Conservation (phyloP, 2,329 filamentous ascomycete genomes). For the Davidsoniella eucalypti region DNA sequence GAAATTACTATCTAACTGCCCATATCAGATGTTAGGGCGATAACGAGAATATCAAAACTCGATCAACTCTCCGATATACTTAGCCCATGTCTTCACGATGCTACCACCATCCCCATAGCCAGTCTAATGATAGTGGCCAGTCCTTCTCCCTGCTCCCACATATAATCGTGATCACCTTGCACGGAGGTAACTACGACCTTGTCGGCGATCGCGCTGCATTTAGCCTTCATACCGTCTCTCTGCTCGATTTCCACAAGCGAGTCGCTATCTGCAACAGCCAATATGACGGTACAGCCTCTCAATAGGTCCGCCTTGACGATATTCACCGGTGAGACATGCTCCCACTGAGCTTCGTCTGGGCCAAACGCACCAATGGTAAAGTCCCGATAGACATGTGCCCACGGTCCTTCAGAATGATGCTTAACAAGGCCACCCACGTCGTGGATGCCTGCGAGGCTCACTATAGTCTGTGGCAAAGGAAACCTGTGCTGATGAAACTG, state of each 20-base stretch:
- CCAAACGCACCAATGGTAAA: constrained; percentile 33
- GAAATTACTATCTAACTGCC: too few species aligned
- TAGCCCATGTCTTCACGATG: too few species aligned
- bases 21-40: too few species aligned
- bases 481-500: constrained; percentile 14
- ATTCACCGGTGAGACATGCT: constrained; percentile 23
- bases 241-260: constrained; percentile 8
- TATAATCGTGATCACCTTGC: constrained; percentile 6
- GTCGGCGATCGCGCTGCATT: neutral
- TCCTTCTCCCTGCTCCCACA: constrained; percentile 6
- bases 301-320: neutral
- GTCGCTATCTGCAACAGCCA: constrained; percentile 2
- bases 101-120: neutral
- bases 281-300: neutral
- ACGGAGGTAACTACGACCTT: neutral
- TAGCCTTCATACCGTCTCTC: neutral
- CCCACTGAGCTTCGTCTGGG: constrained; percentile 22
- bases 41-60: too few species aligned
- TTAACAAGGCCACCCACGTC: constrained; percentile 21
- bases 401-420: constrained; percentile 21
- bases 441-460: constrained; percentile 37
- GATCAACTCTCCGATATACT: too few species aligned
- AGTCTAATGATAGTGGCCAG: neutral
- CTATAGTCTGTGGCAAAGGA: constrained; percentile 19
- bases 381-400: constrained; percentile 22